Conservation (phyloP, 331 rosid genomes). For the Malus hybrid region DNA sequence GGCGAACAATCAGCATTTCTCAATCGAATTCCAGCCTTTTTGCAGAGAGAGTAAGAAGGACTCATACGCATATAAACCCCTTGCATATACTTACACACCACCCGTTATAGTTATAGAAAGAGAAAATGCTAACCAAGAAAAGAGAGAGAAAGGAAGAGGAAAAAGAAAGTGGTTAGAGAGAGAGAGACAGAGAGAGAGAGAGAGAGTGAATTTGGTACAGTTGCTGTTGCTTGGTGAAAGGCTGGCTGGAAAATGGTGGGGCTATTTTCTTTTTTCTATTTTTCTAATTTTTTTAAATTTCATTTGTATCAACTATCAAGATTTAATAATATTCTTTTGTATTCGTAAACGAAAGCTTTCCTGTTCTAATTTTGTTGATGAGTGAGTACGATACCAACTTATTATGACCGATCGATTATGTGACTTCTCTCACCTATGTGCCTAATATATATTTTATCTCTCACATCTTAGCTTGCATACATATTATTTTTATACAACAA, state of each 20-base stretch:
- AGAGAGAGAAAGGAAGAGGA: background rate
- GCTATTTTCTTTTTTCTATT: background rate
- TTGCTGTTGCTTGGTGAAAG: background rate
- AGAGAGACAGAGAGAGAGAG: too few species aligned
- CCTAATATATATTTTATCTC: too few species aligned
- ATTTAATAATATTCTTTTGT: too few species aligned
- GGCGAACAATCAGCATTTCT: conserved; percentile 36
- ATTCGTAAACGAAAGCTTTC: too few species aligned
- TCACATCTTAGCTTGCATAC: too few species aligned
- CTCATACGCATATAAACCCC: background rate
- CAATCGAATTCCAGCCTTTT: conserved; percentile 28
- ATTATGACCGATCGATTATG: too few species aligned
- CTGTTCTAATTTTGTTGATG: too few species aligned
- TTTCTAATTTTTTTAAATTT: background rate
- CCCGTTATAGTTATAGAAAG: background rate
- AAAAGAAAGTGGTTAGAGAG: background rate
- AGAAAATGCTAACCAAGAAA: background rate
- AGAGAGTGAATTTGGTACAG: background rate
- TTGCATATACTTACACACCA: background rate
- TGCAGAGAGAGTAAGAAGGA: background rate
- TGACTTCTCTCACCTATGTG: too few species aligned
- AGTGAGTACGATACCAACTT: accelerated
- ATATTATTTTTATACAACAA: too few species aligned
- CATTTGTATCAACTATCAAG: too few species aligned
- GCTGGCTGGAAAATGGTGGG: conserved; percentile 14